These are phyloP conservation scores for Candida endomychidarum DNA, from an alignment of 805 yeast genomes.

Conservation along the genomic window DNA sequence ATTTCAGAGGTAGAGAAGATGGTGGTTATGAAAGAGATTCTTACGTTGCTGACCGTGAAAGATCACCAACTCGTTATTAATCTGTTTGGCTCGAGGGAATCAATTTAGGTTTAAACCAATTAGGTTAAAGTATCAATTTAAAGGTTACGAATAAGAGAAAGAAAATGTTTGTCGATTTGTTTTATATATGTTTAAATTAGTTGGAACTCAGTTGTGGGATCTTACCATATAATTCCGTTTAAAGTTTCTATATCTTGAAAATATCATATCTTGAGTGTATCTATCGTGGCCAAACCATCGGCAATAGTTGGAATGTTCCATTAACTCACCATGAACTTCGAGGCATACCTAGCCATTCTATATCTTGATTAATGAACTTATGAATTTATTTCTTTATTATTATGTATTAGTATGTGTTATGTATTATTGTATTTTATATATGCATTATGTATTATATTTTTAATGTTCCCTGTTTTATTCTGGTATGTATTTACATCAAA, in stretches of 20 bases:
- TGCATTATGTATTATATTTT: no score
- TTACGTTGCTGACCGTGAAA: conserved; percentile 41
- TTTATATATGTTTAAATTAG: conserved; percentile 13
- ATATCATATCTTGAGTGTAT: background rate
- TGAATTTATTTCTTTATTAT: no score
- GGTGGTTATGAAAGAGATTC: conserved; percentile 47
- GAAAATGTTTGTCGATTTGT: conserved; percentile 5
- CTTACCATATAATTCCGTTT: conserved; percentile 8
- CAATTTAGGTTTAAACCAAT: no score
- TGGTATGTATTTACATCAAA: no score
- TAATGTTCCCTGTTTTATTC: no score
- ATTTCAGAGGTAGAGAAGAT: conserved; percentile 31
- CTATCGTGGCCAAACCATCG: no score
- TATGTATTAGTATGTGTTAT: no score
- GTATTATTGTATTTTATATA: no score
- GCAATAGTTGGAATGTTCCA: no score
- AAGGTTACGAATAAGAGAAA: background rate
- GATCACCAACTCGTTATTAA: conserved; percentile 76
- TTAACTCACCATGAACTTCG: no score
- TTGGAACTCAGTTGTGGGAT: conserved; percentile 10
- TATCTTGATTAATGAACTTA: background rate
- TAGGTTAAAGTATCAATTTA: background rate
- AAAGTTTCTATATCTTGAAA: conserved; percentile 7
- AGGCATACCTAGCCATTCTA: no score
- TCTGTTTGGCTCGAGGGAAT: no score